Percentiles rank a stretch among this genome's conserved stretches.
These are phyloP conservation scores for Penicillium goetzii DNA, from an alignment of 495 filamentous ascomycete species.

Conservation along the genomic window DNA sequence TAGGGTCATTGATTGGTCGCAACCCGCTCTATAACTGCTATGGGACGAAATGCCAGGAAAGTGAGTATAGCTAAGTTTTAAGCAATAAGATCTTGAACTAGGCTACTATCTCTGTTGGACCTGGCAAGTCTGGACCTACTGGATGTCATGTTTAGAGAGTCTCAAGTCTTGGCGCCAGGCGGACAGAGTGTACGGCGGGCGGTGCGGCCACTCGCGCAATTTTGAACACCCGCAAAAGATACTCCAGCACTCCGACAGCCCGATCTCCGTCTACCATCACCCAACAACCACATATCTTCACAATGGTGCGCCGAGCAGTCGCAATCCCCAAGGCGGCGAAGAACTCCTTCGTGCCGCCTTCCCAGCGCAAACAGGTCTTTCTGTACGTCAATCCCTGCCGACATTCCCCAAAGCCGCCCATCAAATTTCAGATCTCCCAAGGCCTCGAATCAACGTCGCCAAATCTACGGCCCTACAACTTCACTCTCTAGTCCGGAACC, in stretches of 20 bases:
- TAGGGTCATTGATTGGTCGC: too few species aligned
- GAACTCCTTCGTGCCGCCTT: constrained; percentile 23
- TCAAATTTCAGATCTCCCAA: constrained; percentile 18
- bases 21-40: too few species aligned
- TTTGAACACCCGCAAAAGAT: constrained; percentile 40
- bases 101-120: too few species aligned
- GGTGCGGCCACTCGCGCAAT: constrained; percentile 48
- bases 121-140: too few species aligned
- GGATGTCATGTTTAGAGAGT: neutral
- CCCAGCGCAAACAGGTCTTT: constrained; percentile 62
- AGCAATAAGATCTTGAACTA: too few species aligned
- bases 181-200: constrained; percentile 32
- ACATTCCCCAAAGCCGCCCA: constrained; percentile 8
- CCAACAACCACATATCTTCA: constrained; percentile 21
- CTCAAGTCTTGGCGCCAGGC: neutral
- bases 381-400: constrained; percentile 56
- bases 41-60: too few species aligned
- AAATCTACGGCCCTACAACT: neutral
- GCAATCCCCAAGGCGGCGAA: constrained; percentile 32
- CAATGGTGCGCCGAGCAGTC: constrained; percentile 43
- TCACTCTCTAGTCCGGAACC: neutral
- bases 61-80: too few species aligned
- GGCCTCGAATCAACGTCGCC: neutral
- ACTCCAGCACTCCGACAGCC: constrained; percentile 17
- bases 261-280: constrained; percentile 14